These are phyloP conservation scores for Colletotrichum tofieldiae DNA, from an alignment of 2,329 filamentous ascomycete species.

Conservation along the genomic window DNA sequence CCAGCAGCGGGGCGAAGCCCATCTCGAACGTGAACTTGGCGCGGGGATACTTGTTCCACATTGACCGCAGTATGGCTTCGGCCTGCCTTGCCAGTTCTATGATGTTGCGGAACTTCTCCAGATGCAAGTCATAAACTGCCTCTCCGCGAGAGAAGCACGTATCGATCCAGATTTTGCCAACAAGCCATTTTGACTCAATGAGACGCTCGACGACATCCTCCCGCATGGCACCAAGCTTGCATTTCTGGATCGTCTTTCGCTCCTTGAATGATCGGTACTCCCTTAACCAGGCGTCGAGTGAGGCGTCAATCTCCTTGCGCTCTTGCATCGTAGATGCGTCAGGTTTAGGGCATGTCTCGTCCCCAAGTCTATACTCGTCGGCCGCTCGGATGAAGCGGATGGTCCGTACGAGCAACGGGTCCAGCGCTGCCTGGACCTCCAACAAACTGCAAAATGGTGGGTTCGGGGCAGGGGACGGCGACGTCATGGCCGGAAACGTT, in stretches of 20 bases:
- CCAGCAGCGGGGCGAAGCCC: constrained; percentile 57
- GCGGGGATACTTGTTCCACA: background rate
- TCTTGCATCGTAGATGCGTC: constrained; percentile 45
- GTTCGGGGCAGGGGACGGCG: constrained; percentile 3
- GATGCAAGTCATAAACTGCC: constrained; percentile 53
- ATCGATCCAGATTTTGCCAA: constrained; percentile 53
- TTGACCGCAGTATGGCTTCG: constrained; percentile 13
- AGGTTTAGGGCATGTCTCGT: constrained; percentile 17
- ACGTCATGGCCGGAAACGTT: constrained; percentile 47
- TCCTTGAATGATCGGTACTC: constrained; percentile 45
- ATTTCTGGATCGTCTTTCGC: background rate
- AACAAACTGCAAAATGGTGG: constrained; percentile 40
- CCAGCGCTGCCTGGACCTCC: constrained; percentile 52
- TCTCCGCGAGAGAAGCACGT: constrained; percentile 51
- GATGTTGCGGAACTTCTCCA: constrained; percentile 51
- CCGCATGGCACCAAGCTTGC: constrained; percentile 18
- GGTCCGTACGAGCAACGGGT: constrained; percentile 48
- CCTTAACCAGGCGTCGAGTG: constrained; percentile 50
- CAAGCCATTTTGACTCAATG: constrained; percentile 51
- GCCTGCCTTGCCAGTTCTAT: constrained; percentile 48
- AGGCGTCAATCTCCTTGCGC: constrained; percentile 44
- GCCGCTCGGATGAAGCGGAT: constrained; percentile 51
- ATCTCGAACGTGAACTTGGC: constrained; percentile 59
- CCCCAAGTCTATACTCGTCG: constrained; percentile 49
- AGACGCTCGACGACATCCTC: constrained; percentile 37